These are phyloP conservation scores for Trichoderma reesei DNA, from an alignment of 495 filamentous ascomycete species.

Conservation along the genomic window DNA sequence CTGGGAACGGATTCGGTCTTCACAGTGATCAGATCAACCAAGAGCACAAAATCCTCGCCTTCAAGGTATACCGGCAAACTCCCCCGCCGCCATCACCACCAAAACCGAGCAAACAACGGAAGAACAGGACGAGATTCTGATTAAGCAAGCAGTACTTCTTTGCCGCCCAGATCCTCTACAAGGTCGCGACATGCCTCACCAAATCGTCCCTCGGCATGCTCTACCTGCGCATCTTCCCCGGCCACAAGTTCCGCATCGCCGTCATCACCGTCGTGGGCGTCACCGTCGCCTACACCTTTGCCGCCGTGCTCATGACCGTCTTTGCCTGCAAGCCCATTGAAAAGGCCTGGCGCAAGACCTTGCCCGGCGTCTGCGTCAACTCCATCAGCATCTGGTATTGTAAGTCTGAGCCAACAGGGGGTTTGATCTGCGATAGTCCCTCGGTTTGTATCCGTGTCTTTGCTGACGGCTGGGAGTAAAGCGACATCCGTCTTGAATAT, in stretches of 20 bases:
- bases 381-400: constrained; percentile 6
- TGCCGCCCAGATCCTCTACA: constrained; percentile 9
- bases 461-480: not conserved
- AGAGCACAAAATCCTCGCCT: not conserved
- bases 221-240: constrained; percentile 10
- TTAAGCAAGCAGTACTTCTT: not conserved
- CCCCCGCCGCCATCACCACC: no score
- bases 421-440: no score
- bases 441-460: no score
- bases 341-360: constrained; percentile 5
- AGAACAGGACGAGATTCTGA: not conserved
- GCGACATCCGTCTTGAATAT: not conserved
- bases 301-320: not conserved
- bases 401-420: not conserved
- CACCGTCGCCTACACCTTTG: not conserved
- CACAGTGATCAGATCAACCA: not conserved
- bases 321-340: constrained; percentile 8
- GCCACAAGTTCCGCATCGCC: constrained; percentile 9
- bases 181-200: constrained; percentile 7
- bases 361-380: constrained; percentile 1
- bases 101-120: not conserved
- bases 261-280: not conserved
- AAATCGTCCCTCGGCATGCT: constrained; percentile 1
- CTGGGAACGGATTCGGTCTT: not conserved
- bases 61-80: no score